Evolutionary conservation across 1,139 yeast species (phyloP).

Genomic region (Candida labiduridarum): DNA sequence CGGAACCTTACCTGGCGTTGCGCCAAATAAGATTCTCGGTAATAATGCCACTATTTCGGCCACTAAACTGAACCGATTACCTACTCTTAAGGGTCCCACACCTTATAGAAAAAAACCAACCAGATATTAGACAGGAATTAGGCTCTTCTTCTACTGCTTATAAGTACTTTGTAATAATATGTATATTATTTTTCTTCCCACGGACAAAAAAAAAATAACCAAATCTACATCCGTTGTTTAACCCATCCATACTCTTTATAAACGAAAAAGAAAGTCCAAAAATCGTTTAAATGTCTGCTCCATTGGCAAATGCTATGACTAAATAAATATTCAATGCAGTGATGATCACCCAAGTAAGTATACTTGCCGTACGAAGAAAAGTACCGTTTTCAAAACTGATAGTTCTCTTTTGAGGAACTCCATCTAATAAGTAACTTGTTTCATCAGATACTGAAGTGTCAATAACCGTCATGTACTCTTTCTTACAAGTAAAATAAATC

Average conservation of each 20-base stretch:
- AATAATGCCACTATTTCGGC: background rate
- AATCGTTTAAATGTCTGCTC: slow-evolving; percentile 57
- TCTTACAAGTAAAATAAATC: slow-evolving; percentile 66
- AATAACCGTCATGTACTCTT: slow-evolving; percentile 58
- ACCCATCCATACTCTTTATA: too few relatives aligned
- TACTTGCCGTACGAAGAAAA: slow-evolving; percentile 54
- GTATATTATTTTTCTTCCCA: background rate
- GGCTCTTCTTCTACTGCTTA: background rate
- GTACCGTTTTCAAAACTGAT: slow-evolving; percentile 65
- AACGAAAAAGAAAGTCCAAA: slow-evolving; percentile 1
- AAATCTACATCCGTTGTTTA: background rate
- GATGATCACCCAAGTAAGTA: slow-evolving; percentile 70
- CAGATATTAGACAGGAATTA: background rate
- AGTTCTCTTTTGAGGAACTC: slow-evolving; percentile 15
- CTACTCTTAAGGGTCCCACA: slow-evolving; percentile 42
- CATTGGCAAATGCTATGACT: slow-evolving; percentile 65
- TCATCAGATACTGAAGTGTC: slow-evolving; percentile 21
- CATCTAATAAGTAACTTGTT: slow-evolving; percentile 12
- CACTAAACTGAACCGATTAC: slow-evolving; percentile 31
- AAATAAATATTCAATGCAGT: slow-evolving; percentile 74
- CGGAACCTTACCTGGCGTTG: slow-evolving; percentile 77
- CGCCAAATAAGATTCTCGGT: slow-evolving; percentile 17
- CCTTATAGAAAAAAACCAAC: slow-evolving; percentile 35
- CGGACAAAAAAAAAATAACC: background rate
- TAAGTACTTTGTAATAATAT: slow-evolving; percentile 3